Conservation (phyloP, 1,284 basidiomycete genomes). For the Moesziomyces globuligerus region DNA sequence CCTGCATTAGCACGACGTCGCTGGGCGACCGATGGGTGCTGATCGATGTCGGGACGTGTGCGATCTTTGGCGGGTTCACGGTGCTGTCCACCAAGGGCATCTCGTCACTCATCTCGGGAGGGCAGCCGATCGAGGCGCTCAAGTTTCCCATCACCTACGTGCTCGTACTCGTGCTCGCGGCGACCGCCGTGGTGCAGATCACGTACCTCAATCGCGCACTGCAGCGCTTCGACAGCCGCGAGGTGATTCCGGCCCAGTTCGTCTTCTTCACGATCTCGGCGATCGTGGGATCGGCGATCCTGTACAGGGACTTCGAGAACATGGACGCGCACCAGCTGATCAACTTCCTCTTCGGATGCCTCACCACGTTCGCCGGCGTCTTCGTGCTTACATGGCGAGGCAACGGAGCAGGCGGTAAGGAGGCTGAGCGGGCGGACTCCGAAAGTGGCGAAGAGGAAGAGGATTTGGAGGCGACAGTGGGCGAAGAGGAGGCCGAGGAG, state of each 20-base stretch:
- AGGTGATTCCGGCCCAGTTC: constrained; percentile 81
- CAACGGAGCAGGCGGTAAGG: neutral
- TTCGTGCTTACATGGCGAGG: constrained; percentile 70
- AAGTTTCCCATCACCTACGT: constrained; percentile 59
- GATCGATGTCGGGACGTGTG: constrained; percentile 88
- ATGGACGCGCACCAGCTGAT: constrained; percentile 75
- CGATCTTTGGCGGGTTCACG: constrained; percentile 81
- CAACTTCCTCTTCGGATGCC: constrained; percentile 85
- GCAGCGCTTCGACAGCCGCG: constrained; percentile 59
- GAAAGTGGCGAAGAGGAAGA: constrained; percentile 1
- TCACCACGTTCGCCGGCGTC: constrained; percentile 84
- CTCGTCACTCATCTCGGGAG: constrained; percentile 74
- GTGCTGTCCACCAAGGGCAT: constrained; percentile 93
- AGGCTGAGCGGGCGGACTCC: constrained; percentile 1
- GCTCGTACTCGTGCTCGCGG: constrained; percentile 74
- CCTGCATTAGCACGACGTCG: constrained; percentile 70
- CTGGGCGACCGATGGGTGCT: constrained; percentile 78
- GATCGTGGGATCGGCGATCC: constrained; percentile 88
- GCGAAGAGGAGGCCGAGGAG: constrained; percentile 3
- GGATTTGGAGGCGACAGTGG: constrained; percentile 1
- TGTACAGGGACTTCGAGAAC: constrained; percentile 87
- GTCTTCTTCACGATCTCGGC: constrained; percentile 80
- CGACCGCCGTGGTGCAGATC: constrained; percentile 88
- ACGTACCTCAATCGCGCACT: constrained; percentile 81
- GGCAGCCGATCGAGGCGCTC: constrained; percentile 45